Base-by-base conservation (phyloP, 495 filamentous ascomycete species). In the Lepidopterella palustris region DNA sequence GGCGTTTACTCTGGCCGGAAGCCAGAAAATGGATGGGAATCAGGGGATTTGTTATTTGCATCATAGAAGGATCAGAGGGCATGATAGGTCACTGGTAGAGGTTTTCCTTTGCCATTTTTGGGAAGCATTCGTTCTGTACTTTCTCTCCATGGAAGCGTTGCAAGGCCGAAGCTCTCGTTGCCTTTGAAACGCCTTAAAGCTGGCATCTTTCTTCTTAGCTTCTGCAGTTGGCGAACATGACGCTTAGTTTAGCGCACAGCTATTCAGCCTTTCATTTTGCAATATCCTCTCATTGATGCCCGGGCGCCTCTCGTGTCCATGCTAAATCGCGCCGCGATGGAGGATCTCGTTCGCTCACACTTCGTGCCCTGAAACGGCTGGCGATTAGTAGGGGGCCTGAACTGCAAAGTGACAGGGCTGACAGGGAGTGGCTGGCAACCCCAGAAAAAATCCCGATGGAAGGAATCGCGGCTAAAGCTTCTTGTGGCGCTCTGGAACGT, bases 351-450 rank as follows among this genome's bases (percentile, higher is more conserved):
- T 60, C 50, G 35, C 31, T 35, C n/a, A 40, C n/a, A 32, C 27
- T 26, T 59, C 28, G 9, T 56, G 47, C 47, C 21, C 28, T 66
- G 63, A 62, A 66, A 62, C 63, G 51, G 29, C 59, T n/a, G 50
- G 55, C 56, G 40, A 39, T 39, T 62, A 57, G 56, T 60, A 59
- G 63, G 63, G 48, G 63, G 63, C 63, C 63, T 32, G 61, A 21
- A 53, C 20, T 50, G 18, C 23, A 31, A 29, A 4, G 18, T 32
- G 40, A 58, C 63, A 66, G 59, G 63, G 63, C 63, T 62, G 59
- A 62, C 35, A 42, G 35, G 35, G 35, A 42, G 35, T 42, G 35
- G 35, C 18, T 42, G 18, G 49, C 39, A 13, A 50, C 47, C 20
- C 21, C 47, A 24, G 47, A 50, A 50, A 50, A 21, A 40, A n/a